Conservation (phyloP, 495 filamentous ascomycete species). For the Xylaria bambusicola region DNA sequence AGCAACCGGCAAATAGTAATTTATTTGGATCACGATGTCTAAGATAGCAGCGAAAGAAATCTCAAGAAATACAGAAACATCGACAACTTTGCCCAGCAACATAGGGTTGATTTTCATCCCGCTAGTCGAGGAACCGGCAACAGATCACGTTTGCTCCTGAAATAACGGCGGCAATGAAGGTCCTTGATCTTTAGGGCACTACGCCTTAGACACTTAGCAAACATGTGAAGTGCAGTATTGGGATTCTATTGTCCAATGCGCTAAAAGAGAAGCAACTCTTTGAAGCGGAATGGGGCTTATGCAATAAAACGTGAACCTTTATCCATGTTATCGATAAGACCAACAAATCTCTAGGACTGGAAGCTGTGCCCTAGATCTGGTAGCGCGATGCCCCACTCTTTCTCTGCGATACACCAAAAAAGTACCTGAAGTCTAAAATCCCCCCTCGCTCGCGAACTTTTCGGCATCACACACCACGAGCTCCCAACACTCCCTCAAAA, state of each 20-base stretch:
- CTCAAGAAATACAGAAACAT: constrained; percentile 85
- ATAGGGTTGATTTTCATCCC: constrained; percentile 79
- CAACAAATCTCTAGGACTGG: too few relatives aligned
- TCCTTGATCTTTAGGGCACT: too few relatives aligned
- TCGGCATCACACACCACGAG: constrained; percentile 16
- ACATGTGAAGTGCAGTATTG: too few relatives aligned
- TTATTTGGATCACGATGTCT: constrained; percentile 83
- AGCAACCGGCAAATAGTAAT: constrained; percentile 68
- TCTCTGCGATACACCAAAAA: constrained; percentile 37
- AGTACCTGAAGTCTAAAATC: constrained; percentile 25
- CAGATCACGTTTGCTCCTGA: constrained; percentile 64
- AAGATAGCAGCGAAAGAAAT: constrained; percentile 82
- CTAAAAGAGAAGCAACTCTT: too few relatives aligned
- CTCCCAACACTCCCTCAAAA: constrained; percentile 19
- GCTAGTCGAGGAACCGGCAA: constrained; percentile 85
- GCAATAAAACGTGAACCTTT: too few relatives aligned
- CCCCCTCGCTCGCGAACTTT: constrained; percentile 20
- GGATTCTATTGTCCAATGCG: too few relatives aligned
- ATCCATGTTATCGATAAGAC: too few relatives aligned
- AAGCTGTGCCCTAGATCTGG: background rate
- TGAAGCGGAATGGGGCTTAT: too few relatives aligned
- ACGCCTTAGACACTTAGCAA: too few relatives aligned
- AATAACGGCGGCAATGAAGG: too few relatives aligned
- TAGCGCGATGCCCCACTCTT: constrained; percentile 22
- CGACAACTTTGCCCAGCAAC: constrained; percentile 78